Evolutionary conservation across 805 yeast genomes (phyloP), one percentile per base, ranked within the genome.

Genomic region (Saccharomyces jurei): DNA sequence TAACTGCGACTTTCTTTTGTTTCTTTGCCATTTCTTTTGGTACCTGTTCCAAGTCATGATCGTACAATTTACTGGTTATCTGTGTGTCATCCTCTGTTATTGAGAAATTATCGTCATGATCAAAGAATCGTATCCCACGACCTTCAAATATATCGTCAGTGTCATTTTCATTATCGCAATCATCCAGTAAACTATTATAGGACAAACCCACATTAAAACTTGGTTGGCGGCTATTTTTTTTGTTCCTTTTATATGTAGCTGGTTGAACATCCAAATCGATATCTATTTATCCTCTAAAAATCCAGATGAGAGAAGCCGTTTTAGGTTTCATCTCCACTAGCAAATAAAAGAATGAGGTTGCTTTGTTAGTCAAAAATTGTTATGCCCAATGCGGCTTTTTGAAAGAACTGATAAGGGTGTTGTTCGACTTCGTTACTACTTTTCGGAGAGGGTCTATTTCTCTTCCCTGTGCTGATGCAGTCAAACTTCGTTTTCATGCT

Each of bases 161-260:
- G 6, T 26, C 57, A 21, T 53, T 48, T 6, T 52, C 57, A 5
- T 54, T 52, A 14, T 59, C 62, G 3, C 31, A 28, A 17, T 60
- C 63, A 56, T 65, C 69, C 26, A 65, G n/a, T n/a, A 65, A 51
- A 14, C 58, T 50, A 52, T 65, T 65, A 46, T 62, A 62, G 6
- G 55, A 51, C 21, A 64, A 27, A 9, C 59, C 58, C 0, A 61
- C 58, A 13, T 55, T 62, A 36, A 63, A 62, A 41, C 49, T 53
- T 54, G 57, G 54, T 60, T 58, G 62, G 60, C 60, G 57, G 51
- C 32, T 48, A 25, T 21, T 47, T 13, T 46, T 48, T n/a, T 47
- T 48, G 26, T 46, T 52, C 22, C 31, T 32, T 29, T 29, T 44
- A 36, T 25, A 54, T 46, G 46, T 28, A 13, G 22, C 31, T 4